phyloP scores from a whole-genome alignment of 2,329 filamentous ascomycete genomes.

The Phyllosticta capitalensis region DNA sequence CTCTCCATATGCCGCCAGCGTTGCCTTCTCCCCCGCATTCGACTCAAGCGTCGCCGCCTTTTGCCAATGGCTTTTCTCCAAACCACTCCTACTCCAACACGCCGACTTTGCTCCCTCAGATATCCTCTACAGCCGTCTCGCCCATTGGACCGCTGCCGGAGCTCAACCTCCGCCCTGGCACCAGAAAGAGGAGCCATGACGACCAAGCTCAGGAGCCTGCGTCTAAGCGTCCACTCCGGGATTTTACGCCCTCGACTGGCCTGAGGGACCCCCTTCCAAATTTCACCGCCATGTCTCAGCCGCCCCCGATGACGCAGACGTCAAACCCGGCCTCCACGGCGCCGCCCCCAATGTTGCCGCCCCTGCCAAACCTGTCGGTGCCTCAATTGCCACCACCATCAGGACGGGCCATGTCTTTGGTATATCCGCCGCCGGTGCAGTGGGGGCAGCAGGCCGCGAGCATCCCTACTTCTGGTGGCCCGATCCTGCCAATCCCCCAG shows the following conservation, averaged over 20 bases:
- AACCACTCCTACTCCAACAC: conserved; percentile 35
- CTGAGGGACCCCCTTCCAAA: background rate
- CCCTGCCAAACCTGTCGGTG: conserved; percentile 62
- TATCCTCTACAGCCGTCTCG: conserved; percentile 34
- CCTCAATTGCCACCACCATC: conserved; percentile 39
- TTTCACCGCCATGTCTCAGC: conserved; percentile 15
- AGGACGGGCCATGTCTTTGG: conserved; percentile 64
- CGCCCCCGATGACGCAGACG: conserved; percentile 1
- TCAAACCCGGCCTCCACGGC: conserved; percentile 21
- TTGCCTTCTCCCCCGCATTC: conserved; percentile 44
- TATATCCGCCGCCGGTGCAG: conserved; percentile 53
- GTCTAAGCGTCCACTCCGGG: conserved; percentile 37
- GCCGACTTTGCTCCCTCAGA: conserved; percentile 29
- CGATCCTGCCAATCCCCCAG: conserved; percentile 22
- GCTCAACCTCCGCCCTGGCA: conserved; percentile 24
- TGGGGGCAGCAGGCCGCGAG: conserved; percentile 38
- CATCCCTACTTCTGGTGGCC: conserved; percentile 23
- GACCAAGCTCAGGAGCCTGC: conserved; percentile 45
- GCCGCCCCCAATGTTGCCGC: conserved; percentile 39
- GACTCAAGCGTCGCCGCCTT: conserved; percentile 43
- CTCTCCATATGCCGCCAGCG: conserved; percentile 32
- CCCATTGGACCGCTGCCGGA: conserved; percentile 35
- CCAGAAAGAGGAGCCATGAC: conserved; percentile 52
- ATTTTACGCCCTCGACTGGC: background rate
- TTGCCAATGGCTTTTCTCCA: conserved; percentile 30